Conservation (phyloP, 1,284 basidiomycete species). For the Tilletia caries region DNA sequence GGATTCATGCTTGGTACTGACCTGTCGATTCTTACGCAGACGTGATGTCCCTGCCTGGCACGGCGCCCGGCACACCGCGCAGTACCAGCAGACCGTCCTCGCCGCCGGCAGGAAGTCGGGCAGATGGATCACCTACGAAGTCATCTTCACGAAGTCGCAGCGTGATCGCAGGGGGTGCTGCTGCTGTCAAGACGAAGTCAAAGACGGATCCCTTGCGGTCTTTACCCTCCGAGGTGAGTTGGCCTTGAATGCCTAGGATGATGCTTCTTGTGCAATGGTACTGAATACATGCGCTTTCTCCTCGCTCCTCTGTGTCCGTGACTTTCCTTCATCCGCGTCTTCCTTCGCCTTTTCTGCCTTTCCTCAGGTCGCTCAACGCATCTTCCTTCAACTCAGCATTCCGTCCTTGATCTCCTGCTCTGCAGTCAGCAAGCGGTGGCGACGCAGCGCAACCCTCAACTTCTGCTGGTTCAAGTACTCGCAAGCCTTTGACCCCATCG, state of each 20-base stretch:
- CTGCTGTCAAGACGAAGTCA: slow-evolving; percentile 18
- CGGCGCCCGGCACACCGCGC: background rate
- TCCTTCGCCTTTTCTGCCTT: background rate
- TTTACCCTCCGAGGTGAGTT: slow-evolving; percentile 29
- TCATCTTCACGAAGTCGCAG: background rate
- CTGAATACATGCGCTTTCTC: no score
- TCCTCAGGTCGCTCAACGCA: slow-evolving; percentile 43
- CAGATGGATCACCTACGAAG: background rate
- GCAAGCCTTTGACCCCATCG: slow-evolving; percentile 16
- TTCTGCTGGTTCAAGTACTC: slow-evolving; percentile 43
- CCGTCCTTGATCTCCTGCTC: slow-evolving; percentile 34
- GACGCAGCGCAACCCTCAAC: slow-evolving; percentile 45
- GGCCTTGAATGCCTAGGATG: no score
- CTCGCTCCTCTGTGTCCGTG: no score
- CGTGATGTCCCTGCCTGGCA: background rate
- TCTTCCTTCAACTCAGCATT: slow-evolving; percentile 43
- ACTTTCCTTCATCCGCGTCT: background rate
- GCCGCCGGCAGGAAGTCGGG: background rate
- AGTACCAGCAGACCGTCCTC: background rate
- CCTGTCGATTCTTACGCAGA: background rate
- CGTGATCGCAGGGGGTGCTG: background rate
- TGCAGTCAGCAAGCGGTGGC: slow-evolving; percentile 36
- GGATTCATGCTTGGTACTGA: background rate
- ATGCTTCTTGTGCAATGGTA: no score
- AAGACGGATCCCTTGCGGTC: slow-evolving; percentile 40